These are phyloP conservation scores for Microsporum canis DNA, from an alignment of 2,329 filamentous ascomycete genomes.

Conservation along the genomic window DNA sequence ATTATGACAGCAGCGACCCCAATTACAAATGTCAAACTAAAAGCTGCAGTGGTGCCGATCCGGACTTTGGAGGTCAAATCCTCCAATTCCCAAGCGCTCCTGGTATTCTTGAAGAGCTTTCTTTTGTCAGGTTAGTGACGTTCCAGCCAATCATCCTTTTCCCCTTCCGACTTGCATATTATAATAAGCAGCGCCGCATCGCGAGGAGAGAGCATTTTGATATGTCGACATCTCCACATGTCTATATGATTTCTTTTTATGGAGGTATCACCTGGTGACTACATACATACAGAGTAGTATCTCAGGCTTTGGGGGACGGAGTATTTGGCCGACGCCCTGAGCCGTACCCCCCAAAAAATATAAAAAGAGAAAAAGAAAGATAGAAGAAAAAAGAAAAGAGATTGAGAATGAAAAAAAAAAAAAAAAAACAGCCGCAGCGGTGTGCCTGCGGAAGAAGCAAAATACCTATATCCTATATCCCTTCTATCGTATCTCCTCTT, in stretches of 20 bases:
- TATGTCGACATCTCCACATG: background rate
- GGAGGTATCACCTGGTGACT: background rate
- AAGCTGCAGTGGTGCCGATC: constrained; percentile 48
- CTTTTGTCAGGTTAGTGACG: constrained; percentile 58
- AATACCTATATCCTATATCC: background rate
- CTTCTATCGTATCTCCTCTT: background rate
- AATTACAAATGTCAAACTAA: constrained; percentile 50
- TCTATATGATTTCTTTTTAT: constrained; percentile 1
- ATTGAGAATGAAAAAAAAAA: background rate
- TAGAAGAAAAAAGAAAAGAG: background rate
- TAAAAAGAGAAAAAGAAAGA: background rate
- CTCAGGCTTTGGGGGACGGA: background rate
- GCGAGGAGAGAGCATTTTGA: background rate
- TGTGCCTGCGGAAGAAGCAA: background rate
- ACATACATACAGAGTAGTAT: background rate
- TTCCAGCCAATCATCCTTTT: constrained; percentile 7
- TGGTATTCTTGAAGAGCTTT: constrained; percentile 56
- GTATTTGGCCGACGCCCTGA: background rate
- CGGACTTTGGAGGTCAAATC: constrained; percentile 51
- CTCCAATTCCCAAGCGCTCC: constrained; percentile 47
- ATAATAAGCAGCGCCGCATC: background rate
- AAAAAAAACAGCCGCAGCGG: background rate
- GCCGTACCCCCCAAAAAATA: background rate
- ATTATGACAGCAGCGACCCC: constrained; percentile 43
- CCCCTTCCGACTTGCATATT: constrained; percentile 3